Percentiles rank a stretch among this genome's conserved stretches.
phyloP scores from a whole-genome alignment of 495 filamentous ascomycete species.

The Talaromyces borbonicus region DNA sequence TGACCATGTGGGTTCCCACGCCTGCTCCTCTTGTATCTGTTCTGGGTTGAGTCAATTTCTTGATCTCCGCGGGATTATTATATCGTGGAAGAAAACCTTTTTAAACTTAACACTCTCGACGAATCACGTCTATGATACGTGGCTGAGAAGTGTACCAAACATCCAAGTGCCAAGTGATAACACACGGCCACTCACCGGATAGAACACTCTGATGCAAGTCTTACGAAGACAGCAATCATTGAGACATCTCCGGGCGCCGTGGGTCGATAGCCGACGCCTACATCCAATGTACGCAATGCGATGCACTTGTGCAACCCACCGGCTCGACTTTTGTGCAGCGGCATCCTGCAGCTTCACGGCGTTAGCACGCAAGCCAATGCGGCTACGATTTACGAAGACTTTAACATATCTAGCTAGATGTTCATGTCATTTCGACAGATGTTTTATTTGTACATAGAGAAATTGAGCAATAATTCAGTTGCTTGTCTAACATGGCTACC shows the following conservation, averaged over 20 bases:
- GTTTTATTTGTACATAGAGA: slow-evolving; percentile 2
- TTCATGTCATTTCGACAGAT: background rate
- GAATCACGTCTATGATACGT: too few relatives aligned
- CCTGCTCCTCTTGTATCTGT: slow-evolving; percentile 24
- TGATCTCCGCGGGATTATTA: too few relatives aligned
- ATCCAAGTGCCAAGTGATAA: background rate
- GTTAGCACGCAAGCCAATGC: background rate
- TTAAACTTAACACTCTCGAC: too few relatives aligned
- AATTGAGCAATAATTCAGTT: too few relatives aligned
- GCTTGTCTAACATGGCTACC: too few relatives aligned
- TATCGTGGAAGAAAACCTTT: too few relatives aligned
- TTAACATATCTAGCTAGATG: background rate
- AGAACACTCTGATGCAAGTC: slow-evolving; percentile 2
- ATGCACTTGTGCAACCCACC: too few relatives aligned
- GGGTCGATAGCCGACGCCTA: too few relatives aligned
- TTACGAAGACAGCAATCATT: slow-evolving; percentile 1
- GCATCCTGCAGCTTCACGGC: background rate
- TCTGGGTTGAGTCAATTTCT: slow-evolving; percentile 3
- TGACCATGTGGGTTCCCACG: slow-evolving; percentile 38
- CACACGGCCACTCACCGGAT: background rate
- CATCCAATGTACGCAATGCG: too few relatives aligned
- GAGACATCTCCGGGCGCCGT: background rate
- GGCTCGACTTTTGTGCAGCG: too few relatives aligned
- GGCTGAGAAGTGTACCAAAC: background rate
- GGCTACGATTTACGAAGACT: slow-evolving; percentile 2